Percentiles rank a stretch among this genome's conserved stretches.
Conservation (phyloP, 164 flowering plant species). For the Litsea cubeba region DNA sequence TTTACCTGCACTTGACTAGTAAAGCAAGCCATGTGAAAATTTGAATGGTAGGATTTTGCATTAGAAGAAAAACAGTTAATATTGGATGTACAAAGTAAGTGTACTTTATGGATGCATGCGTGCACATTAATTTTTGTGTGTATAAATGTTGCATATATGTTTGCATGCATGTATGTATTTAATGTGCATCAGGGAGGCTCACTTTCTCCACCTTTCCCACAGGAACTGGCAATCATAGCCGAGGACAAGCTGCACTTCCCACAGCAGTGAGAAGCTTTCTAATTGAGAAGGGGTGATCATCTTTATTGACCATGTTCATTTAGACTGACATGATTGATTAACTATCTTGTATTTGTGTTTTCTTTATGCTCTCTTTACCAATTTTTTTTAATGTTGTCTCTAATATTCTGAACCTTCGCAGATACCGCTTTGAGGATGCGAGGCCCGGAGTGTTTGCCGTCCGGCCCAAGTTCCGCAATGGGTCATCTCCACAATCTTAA, state of each 20-base stretch:
- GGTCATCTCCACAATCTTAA: conserved; percentile 10
- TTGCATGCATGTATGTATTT: not conserved
- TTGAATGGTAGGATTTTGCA: too few relatives aligned
- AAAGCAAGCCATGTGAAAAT: too few relatives aligned
- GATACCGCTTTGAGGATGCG: conserved; percentile 54
- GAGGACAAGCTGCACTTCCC: conserved; percentile 80
- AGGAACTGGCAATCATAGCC: conserved; percentile 91
- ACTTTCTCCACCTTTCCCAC: conserved; percentile 5
- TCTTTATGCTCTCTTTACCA: not conserved
- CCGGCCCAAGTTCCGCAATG: conserved; percentile 55
- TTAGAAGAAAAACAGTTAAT: too few relatives aligned
- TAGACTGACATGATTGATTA: not conserved
- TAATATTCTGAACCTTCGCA: conserved; percentile 17
- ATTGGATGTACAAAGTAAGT: too few relatives aligned
- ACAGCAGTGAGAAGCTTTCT: conserved; percentile 68
- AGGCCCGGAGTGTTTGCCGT: conserved; percentile 66
- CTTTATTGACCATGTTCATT: not conserved
- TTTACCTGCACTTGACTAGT: too few relatives aligned
- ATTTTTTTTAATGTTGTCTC: not conserved
- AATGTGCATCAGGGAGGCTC: not conserved
- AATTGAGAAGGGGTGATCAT: conserved; percentile 54
- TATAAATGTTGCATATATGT: too few relatives aligned
- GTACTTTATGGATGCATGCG: too few relatives aligned
- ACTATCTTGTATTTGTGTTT: not conserved
- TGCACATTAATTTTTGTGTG: too few relatives aligned